Base-by-base conservation (phyloP, 2,329 filamentous ascomycete species). In the Davidsoniella eucalypti region DNA sequence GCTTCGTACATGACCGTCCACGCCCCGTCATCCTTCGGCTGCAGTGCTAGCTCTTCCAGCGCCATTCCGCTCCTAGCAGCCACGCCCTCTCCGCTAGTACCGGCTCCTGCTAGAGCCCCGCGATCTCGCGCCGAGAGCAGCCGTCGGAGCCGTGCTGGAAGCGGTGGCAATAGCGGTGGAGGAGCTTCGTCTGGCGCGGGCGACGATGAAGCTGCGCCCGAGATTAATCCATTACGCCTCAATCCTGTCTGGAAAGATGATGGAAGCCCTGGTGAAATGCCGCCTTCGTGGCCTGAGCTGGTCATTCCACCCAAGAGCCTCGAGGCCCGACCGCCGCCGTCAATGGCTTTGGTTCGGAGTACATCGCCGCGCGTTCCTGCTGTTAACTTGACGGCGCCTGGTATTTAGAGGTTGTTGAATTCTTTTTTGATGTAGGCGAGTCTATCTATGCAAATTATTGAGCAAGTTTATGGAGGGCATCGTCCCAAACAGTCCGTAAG, bases 1-100 rank as follows among this genome's bases (percentile, higher is more conserved):
- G 47, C 51, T 4, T 53, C 47, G n/a, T 53, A 53, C 39, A 53
- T 53, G 51, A 53, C 51, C 1, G 47, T 53, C 4, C 47, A 44
- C 3, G 39, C 14, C 8, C 26, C 26, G 4, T 33, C 26, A 9
- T 33, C 26, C 8, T 33, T 33, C 26, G 26, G 17, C 4, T 33
- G 6, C 25, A 36, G 47, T 16, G 10, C 9, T 21, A 10, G 12
- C 16, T 33, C 26, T 12, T 8, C 26, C 4, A 26, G 37, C 6
- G 18, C 40, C 17, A 25, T 5, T 10, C 41, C 29, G n/a, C 23
- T 44, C 21, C 29, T 45, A 16, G 49, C 36, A n/a, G 43, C n/a
- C 5, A 29, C 40, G n/a, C 46, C 40, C 5, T 44, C 40, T 18
- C 40, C 33, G 26, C 40, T 40, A 3, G 37, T 21, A 36, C 40